Evolutionary conservation across 345 rosid genomes (phyloP).

Genomic region (Moricandia moricandioides): DNA sequence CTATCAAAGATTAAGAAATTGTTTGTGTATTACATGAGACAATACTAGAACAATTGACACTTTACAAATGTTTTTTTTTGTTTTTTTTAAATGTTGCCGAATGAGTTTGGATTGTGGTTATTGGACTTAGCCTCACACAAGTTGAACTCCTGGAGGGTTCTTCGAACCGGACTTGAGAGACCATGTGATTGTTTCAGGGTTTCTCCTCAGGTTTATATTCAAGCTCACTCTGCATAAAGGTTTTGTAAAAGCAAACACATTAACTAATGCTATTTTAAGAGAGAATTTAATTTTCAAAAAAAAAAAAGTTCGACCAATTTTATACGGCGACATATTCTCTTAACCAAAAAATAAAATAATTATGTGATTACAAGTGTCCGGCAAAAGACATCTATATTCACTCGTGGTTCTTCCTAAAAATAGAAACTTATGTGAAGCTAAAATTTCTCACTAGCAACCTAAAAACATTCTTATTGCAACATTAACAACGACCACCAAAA

Average conservation of each 20-base stretch:
- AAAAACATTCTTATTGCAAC: slow-evolving; percentile 33
- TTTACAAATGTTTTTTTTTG: slow-evolving; percentile 13
- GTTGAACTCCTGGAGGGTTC: slow-evolving; percentile 64
- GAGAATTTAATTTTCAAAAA: neutral
- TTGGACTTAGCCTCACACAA: slow-evolving; percentile 30
- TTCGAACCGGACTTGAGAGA: slow-evolving; percentile 58
- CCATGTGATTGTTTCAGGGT: no score
- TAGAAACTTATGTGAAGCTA: slow-evolving; percentile 29
- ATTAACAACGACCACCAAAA: slow-evolving; percentile 21
- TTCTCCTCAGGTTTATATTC: slow-evolving; percentile 58
- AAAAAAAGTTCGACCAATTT: neutral
- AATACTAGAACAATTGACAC: slow-evolving; percentile 13
- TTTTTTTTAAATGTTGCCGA: neutral
- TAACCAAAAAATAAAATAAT: neutral
- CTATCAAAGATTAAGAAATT: slow-evolving; percentile 6
- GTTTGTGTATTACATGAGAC: slow-evolving; percentile 29
- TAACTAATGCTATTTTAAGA: neutral
- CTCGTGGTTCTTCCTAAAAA: neutral
- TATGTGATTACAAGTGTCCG: neutral
- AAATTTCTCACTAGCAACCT: slow-evolving; percentile 15
- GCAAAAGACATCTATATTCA: neutral
- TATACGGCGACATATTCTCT: slow-evolving; percentile 6
- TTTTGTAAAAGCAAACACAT: neutral
- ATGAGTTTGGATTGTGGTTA: slow-evolving; percentile 15
- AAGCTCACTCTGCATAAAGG: slow-evolving; percentile 57